A percentile compares a stretch with the other conserved stretches of the same genome.
Conservation (phyloP, 805 yeast species). For the Zygoascus bituminiphila region DNA sequence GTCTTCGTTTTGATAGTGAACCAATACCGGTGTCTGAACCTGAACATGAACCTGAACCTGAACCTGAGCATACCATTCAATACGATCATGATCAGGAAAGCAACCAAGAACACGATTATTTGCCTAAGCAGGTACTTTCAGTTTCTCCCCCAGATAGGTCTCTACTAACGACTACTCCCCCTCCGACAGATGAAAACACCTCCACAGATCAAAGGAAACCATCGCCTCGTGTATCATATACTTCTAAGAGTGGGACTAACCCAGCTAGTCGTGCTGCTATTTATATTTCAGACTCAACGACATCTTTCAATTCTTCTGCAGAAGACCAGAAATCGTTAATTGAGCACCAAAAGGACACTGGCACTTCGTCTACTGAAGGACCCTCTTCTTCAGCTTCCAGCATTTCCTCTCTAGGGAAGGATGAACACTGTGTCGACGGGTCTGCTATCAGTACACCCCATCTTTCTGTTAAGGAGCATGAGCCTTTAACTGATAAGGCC, state of each 20-base stretch:
- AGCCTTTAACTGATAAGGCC: background rate
- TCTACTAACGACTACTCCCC: background rate
- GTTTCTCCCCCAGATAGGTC: background rate
- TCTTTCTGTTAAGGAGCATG: background rate
- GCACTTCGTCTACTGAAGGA: background rate
- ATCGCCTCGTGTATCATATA: background rate
- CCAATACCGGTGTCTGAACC: too few relatives aligned
- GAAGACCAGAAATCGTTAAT: background rate
- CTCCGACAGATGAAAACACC: background rate
- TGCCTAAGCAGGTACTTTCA: too few relatives aligned
- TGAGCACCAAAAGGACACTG: background rate
- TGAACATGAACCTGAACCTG: too few relatives aligned
- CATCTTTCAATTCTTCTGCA: background rate
- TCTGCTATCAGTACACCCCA: background rate
- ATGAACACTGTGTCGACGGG: background rate
- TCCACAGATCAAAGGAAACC: background rate
- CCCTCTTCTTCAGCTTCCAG: conserved; percentile 8
- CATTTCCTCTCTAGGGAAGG: background rate
- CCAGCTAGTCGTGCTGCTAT: conserved; percentile 1
- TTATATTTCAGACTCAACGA: background rate
- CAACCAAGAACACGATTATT: too few relatives aligned
- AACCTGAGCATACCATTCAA: too few relatives aligned
- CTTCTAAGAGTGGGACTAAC: background rate
- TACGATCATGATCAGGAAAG: too few relatives aligned
- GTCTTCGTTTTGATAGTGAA: background rate